A percentile compares a stretch with the other conserved stretches of the same genome.
These are phyloP conservation scores for Gynochthodes officinalis DNA, from an alignment of 257 asterid species.

Conservation along the genomic window DNA sequence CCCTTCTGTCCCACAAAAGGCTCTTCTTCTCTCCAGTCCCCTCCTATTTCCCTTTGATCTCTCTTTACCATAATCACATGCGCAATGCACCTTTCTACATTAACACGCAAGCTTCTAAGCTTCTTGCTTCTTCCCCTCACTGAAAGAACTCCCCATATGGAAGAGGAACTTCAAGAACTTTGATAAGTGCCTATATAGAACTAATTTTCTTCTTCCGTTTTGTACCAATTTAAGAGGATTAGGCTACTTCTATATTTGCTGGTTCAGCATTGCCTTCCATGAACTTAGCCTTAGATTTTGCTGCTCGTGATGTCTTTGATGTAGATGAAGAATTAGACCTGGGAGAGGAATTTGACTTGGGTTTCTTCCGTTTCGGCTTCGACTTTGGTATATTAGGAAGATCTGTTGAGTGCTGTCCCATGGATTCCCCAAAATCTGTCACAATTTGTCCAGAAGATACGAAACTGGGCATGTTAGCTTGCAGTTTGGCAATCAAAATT, in stretches of 20 bases:
- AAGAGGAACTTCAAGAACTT: slow-evolving; percentile 12
- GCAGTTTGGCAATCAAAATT: neutral
- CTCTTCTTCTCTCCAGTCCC: slow-evolving; percentile 9
- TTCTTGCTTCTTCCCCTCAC: neutral
- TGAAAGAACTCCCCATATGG: neutral
- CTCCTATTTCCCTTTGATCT: slow-evolving; percentile 12
- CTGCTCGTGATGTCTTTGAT: slow-evolving; percentile 46
- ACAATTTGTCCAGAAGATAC: neutral
- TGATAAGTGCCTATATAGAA: neutral
- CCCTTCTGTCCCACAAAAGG: slow-evolving; percentile 1
- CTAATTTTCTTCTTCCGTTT: neutral
- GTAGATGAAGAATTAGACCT: slow-evolving; percentile 43
- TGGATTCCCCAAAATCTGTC: slow-evolving; percentile 53
- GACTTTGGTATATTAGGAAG: slow-evolving; percentile 36
- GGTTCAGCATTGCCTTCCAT: slow-evolving; percentile 46
- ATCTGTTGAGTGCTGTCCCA: slow-evolving; percentile 35
- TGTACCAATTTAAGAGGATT: slow-evolving; percentile 12
- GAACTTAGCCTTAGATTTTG: slow-evolving; percentile 51
- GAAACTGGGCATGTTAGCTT: neutral
- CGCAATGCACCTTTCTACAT: neutral
- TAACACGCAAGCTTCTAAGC: slow-evolving; percentile 14
- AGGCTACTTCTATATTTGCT: slow-evolving; percentile 66
- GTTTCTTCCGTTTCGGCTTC: slow-evolving; percentile 63
- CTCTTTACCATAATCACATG: slow-evolving; percentile 16
- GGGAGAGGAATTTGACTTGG: slow-evolving; percentile 50